Evolutionary conservation across 164 flowering plant genomes (phyloP).

Genomic region (Aristolochia fimbriata): DNA sequence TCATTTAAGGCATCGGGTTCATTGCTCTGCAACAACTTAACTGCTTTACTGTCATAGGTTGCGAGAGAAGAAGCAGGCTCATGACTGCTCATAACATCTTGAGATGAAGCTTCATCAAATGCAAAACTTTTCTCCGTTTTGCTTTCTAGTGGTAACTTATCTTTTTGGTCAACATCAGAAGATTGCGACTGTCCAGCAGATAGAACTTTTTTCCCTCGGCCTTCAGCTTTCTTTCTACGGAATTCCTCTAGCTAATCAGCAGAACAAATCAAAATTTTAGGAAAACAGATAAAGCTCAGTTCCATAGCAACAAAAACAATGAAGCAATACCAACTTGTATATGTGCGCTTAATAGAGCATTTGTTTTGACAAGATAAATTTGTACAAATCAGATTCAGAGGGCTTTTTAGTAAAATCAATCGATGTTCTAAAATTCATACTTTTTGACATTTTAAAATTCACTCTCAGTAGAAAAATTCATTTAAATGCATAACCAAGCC

Average conservation of each 20-base stretch:
- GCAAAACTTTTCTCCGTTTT: neutral
- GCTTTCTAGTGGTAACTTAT: neutral
- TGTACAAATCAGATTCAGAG: no score
- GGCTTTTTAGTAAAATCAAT: no score
- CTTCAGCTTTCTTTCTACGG: slow-evolving; percentile 1
- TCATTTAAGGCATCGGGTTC: neutral
- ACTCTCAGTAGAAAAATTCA: no score
- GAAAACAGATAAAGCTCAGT: neutral
- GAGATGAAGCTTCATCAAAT: neutral
- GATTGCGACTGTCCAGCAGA: neutral
- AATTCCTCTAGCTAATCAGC: slow-evolving; percentile 2
- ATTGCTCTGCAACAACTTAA: neutral
- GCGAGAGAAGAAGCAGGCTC: neutral
- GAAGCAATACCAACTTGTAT: no score
- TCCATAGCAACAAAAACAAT: neutral
- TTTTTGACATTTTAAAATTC: no score
- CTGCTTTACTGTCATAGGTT: neutral
- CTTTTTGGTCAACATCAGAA: neutral
- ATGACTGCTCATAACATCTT: neutral
- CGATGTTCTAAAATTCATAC: no score
- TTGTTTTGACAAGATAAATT: no score
- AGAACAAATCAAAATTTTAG: neutral
- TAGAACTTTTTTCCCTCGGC: neutral
- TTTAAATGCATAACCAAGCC: no score
- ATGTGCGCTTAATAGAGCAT: no score